Conservation (phyloP, 1,139 yeast species). For the Pichia sp. region DNA sequence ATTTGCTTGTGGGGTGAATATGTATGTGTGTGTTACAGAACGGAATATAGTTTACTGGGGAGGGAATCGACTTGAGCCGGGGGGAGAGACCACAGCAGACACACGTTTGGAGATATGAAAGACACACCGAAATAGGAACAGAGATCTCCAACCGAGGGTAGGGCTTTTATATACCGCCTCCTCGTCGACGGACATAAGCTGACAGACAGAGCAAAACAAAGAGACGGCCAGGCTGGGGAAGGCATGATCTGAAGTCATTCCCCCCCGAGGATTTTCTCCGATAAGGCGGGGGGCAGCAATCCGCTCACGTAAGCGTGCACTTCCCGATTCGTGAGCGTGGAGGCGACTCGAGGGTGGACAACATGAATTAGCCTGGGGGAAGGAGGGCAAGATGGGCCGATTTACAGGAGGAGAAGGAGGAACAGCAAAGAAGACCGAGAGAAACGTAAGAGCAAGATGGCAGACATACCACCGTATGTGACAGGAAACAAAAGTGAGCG, state of each 20-base stretch:
- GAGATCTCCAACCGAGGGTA: no score
- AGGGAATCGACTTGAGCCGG: no score
- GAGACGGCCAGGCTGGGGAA: neutral
- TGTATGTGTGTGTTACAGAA: no score
- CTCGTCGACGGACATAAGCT: neutral
- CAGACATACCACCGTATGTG: slow-evolving; percentile 60
- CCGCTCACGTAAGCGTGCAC: neutral
- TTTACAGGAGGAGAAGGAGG: neutral
- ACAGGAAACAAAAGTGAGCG: neutral
- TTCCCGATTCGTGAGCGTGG: no score
- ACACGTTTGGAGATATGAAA: no score
- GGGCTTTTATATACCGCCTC: neutral
- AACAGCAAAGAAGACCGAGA: neutral
- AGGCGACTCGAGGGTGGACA: neutral
- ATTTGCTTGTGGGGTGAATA: no score
- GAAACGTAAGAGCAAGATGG: slow-evolving; percentile 35
- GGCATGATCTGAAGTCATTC: slow-evolving; percentile 1
- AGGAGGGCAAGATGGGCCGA: neutral
- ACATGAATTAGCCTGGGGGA: neutral
- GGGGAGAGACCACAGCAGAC: no score
- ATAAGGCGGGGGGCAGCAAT: neutral
- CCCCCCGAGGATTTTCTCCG: neutral
- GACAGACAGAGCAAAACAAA: neutral
- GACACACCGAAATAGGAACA: no score
- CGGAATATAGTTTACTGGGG: no score